Evolutionary conservation across 2,329 filamentous ascomycete species (phyloP), one percentile per base, ranked within the genome.

Genomic region (Stagonosporopsis vannaccii): DNA sequence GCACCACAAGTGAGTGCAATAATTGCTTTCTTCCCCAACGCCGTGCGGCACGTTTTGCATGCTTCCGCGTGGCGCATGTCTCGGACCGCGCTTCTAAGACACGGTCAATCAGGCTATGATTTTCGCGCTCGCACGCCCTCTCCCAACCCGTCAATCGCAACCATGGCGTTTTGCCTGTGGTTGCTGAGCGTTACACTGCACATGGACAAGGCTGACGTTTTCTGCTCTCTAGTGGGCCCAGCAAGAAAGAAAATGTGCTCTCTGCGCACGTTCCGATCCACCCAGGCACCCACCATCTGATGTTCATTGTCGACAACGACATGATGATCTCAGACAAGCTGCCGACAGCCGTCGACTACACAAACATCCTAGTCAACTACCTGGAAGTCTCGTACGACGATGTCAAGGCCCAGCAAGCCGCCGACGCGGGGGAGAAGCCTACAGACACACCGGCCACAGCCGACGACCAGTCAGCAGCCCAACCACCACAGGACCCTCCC

Each of bases 291-390:
- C 94, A 99, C 75, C 95, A 99, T 80, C 84, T 99, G 70, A 94
- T 96, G 72, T 99, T 98, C 79, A 85, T 99, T 65, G 92, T 97
- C 46, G 94, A 98, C 78, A 91, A 90, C 56, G 89, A 94, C 70
- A 97, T 97, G 92, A 86, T 89, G 73, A 95, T 92, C 13, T 95
- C 92, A 15, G 87, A 90, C 58, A 87, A 90, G 62, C 82, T 97
- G 51, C 94, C 95, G 13, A 98, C 95, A 0, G 96, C 95, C 1
- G 95, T 99, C 56, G 95, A 99, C 75, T 97, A 96, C 75, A 96
- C 92, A 62, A 98, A 98, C 79, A 96, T 97, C 73, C 83, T 99
- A 17, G 94, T 99, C 77, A 99, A 99, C 78, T 99, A 98, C 75
- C 91, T 99, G 71, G 95, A 99, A 79, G 90, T 98, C 60, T 91